These are phyloP conservation scores for Fusarium anthophilum DNA, from an alignment of 2,329 filamentous ascomycete species.

Conservation along the genomic window DNA sequence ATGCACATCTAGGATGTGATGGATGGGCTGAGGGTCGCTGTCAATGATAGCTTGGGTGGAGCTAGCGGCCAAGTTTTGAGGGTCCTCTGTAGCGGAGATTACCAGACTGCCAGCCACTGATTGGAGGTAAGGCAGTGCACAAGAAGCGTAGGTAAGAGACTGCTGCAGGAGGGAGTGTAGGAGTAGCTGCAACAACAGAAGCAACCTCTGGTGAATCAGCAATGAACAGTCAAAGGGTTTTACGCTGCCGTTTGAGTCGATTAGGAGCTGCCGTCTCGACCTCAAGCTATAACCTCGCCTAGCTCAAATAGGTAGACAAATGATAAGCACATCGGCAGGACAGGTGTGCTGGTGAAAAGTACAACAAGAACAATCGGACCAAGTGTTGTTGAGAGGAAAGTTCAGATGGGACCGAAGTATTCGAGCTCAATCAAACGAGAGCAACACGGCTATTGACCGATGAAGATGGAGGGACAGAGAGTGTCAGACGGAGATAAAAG, in stretches of 20 bases:
- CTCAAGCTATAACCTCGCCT: constrained; percentile 1
- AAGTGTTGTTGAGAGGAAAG: not conserved
- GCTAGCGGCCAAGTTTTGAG: constrained; percentile 30
- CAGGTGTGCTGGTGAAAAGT: not conserved
- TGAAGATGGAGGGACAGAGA: constrained; percentile 18
- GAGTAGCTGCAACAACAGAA: constrained; percentile 5
- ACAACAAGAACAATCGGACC: not conserved
- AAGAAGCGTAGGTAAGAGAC: constrained; percentile 14
- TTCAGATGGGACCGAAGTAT: not conserved
- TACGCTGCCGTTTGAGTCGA: not conserved
- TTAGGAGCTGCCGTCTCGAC: not conserved
- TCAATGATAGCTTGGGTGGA: constrained; percentile 33
- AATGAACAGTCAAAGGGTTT: constrained; percentile 6
- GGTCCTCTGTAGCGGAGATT: constrained; percentile 22
- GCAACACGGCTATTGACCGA: constrained; percentile 21
- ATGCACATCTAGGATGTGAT: constrained; percentile 30
- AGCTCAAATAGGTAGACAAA: constrained; percentile 7
- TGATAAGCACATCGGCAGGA: not conserved
- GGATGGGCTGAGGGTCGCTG: constrained; percentile 31
- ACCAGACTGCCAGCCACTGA: constrained; percentile 27
- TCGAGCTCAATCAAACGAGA: constrained; percentile 18
- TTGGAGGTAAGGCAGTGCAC: constrained; percentile 33
- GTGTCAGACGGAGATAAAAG: constrained; percentile 27
- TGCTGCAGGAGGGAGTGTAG: constrained; percentile 24
- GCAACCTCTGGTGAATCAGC: not conserved